Evolutionary conservation across 805 yeast species (phyloP).

Genomic region (Wickerhamomyces silvicola): DNA sequence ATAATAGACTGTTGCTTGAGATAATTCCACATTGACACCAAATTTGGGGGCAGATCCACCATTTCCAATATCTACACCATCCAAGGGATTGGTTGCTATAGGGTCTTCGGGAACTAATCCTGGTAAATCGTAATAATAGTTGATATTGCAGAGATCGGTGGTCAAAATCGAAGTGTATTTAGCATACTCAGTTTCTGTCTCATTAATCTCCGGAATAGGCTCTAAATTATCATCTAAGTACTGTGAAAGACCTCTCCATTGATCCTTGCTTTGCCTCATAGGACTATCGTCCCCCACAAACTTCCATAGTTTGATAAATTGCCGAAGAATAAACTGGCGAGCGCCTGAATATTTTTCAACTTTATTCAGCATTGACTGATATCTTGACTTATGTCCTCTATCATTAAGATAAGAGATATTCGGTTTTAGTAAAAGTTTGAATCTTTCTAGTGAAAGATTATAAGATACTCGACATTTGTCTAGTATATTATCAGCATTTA

Average conservation of each 20-base stretch:
- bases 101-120: conserved; percentile 48
- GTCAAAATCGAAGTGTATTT: conserved; percentile 65
- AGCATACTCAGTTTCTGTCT: conserved; percentile 68
- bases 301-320: conserved; percentile 4
- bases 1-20: conserved; percentile 63
- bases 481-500: conserved; percentile 37
- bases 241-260: conserved; percentile 76
- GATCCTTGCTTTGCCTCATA: conserved; percentile 19
- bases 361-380: neutral
- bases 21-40: conserved; percentile 55
- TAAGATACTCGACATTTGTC: conserved; percentile 52
- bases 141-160: conserved; percentile 46
- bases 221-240: conserved; percentile 43
- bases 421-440: conserved; percentile 59
- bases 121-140: conserved; percentile 66
- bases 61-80: conserved; percentile 52
- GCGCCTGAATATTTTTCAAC: conserved; percentile 1
- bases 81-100: conserved; percentile 24
- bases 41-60: conserved; percentile 51
- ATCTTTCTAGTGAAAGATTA: conserved; percentile 40
- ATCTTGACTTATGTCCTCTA: conserved; percentile 1
- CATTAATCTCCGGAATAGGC: conserved; percentile 26
- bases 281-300: conserved; percentile 2
- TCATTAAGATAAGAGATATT: conserved; percentile 56
- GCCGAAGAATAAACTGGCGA: conserved; percentile 3